A percentile compares a stretch with the other conserved stretches of the same genome.
phyloP scores from a whole-genome alignment of 768 basidiomycete genomes.

The Suillus subalutaceus region DNA sequence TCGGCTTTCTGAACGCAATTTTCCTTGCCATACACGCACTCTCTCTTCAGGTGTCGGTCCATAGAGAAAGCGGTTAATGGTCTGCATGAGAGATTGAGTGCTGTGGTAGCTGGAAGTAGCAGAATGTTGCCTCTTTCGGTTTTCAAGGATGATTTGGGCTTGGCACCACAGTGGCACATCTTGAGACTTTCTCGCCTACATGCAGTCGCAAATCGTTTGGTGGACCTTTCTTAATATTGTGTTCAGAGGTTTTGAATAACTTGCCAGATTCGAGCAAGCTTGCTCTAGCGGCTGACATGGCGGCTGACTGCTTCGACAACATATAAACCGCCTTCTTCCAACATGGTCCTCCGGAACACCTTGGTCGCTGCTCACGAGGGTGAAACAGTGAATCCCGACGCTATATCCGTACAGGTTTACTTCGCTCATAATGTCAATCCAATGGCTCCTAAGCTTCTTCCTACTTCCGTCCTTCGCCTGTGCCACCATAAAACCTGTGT shows the following conservation, averaged over 20 bases:
- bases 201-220: neutral
- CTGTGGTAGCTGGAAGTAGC: neutral
- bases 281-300: slow-evolving; percentile 14
- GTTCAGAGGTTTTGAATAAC: neutral
- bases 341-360: neutral
- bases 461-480: slow-evolving; percentile 12
- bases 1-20: slow-evolving; percentile 80
- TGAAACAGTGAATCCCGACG: neutral
- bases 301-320: slow-evolving; percentile 4
- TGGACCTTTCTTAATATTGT: neutral
- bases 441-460: slow-evolving; percentile 13
- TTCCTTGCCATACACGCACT: slow-evolving; percentile 88
- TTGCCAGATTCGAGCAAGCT: slow-evolving; percentile 1
- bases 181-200: neutral
- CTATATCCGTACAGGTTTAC: neutral
- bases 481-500: slow-evolving; percentile 33
- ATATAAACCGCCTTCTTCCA: neutral
- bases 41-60: slow-evolving; percentile 96
- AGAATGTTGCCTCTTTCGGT: slow-evolving; percentile 9
- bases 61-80: slow-evolving; percentile 92
- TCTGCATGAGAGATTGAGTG: slow-evolving; percentile 57
- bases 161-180: neutral
- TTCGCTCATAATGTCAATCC: slow-evolving; percentile 9
- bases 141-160: neutral
- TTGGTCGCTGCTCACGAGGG: neutral